Evolutionary conservation across 2,329 filamentous ascomycete species (phyloP), one percentile per base, ranked within the genome.

Genomic region (Pestalotiopsis sp.): DNA sequence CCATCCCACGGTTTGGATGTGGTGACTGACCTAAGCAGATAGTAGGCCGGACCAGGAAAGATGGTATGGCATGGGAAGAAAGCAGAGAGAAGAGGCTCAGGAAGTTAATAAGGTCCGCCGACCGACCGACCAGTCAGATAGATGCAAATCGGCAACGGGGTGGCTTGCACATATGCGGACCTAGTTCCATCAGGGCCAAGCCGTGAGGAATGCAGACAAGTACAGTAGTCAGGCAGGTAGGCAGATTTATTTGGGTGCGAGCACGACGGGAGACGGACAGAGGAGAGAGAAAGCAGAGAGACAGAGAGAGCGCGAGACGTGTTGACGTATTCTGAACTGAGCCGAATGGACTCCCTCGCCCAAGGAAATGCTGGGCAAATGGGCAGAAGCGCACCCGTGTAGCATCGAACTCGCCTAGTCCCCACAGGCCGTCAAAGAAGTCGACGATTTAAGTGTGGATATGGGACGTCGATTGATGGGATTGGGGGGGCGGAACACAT

Each of bases 381-480:
- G 41, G 41, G 41, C 41, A n/a, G 20, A 52, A 52, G 45, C 45
- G 45, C 45, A n/a, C 45, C 66, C 59, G 66, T 64, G 49, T 39
- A 69, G 67, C 67, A 66, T 65, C 63, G 56, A 67, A 38, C 36
- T 59, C 27, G 52, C 65, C 38, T 45, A 41, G 23, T 67, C 65
- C 49, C 52, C 65, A 67, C 56, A 59, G 52, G 45, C 52, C 17
- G 23, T 27, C 23, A 59, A 49, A 64, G 61, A 64, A 52, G 61
- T 45, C 38, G 61, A 27, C 61, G 61, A 64, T 64, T 64, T 27
- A 31, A 67, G 45, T 39, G 65, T 67, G 65, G 65, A 67, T 67
- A 49, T 67, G 52, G 12, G 36, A 38, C 38, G 61, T 64, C 61
- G 65, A 60, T 60, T 27, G 31, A 27, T 59, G 52, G 52, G n/a